Evolutionary conservation across 1,139 yeast genomes (phyloP).

Genomic region (Magnusiomyces suaveolens): DNA sequence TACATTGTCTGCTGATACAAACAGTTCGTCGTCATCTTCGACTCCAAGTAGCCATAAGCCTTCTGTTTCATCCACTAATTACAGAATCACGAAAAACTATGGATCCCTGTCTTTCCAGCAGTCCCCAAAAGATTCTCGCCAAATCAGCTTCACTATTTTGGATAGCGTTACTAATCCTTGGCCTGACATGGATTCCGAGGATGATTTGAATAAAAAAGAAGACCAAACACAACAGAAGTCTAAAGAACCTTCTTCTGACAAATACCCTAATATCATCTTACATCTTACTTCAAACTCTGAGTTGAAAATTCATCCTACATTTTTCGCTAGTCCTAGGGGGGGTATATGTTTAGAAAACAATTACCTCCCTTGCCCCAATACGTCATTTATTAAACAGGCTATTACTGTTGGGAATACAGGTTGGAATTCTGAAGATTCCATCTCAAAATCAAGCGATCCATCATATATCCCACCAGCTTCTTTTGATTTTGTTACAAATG

Average conservation of each 20-base stretch:
- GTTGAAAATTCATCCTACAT: background rate
- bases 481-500: too few species aligned
- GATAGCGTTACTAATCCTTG: background rate
- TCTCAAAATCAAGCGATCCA: background rate
- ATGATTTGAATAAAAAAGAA: too few species aligned
- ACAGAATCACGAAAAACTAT: background rate
- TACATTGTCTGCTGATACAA: background rate
- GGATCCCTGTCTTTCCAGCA: slow-evolving; percentile 1
- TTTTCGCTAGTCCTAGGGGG: background rate
- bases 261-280: background rate
- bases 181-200: too few species aligned
- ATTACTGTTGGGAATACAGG: background rate
- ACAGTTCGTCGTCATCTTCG: background rate
- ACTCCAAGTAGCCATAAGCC: background rate
- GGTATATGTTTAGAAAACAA: slow-evolving; percentile 3
- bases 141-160: slow-evolving; percentile 1
- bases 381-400: background rate
- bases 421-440: background rate
- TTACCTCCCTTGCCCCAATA: background rate
- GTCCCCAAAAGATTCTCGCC: background rate
- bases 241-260: background rate
- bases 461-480: background rate
- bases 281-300: background rate
- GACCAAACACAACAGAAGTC: background rate
- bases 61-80: background rate